Percentiles rank a stretch among this genome's conserved stretches.
Evolutionary conservation across 2,329 filamentous ascomycete genomes (phyloP).

Genomic region (Pseudogymnoascus sp.): DNA sequence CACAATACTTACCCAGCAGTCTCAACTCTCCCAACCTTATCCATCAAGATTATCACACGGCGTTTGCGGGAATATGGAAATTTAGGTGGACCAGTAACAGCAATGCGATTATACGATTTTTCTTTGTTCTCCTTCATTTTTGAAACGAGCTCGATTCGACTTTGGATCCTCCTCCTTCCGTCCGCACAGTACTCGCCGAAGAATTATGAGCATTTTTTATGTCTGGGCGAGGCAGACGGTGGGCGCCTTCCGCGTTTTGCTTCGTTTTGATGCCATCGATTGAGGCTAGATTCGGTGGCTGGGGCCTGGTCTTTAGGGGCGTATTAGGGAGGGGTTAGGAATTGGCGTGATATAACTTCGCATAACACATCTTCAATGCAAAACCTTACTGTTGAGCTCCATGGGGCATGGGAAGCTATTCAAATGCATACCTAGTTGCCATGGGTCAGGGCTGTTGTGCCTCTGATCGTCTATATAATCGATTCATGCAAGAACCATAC

Average conservation of each 20-base stretch:
- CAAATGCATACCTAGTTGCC: background rate
- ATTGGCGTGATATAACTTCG: slow-evolving; percentile 4
- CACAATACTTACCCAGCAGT: slow-evolving; percentile 5
- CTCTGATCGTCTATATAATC: background rate
- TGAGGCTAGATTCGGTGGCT: slow-evolving; percentile 5
- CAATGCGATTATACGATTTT: slow-evolving; percentile 9
- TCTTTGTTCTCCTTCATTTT: slow-evolving; percentile 6
- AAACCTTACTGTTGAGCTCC: background rate
- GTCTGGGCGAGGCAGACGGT: background rate
- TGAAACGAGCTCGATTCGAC: slow-evolving; percentile 2
- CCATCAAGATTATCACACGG: slow-evolving; percentile 8
- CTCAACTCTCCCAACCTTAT: background rate
- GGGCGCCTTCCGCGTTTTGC: background rate
- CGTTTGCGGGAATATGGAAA: slow-evolving; percentile 1
- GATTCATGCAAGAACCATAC: too few species aligned
- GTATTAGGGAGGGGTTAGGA: slow-evolving; percentile 2
- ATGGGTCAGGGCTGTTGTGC: background rate
- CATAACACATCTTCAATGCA: background rate
- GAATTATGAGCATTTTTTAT: slow-evolving; percentile 3
- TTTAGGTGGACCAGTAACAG: background rate
- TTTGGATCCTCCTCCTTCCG: background rate
- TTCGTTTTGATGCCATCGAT: slow-evolving; percentile 5
- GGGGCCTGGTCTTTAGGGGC: slow-evolving; percentile 3
- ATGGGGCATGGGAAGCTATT: background rate
- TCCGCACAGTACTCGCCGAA: slow-evolving; percentile 3